A percentile compares a stretch with the other conserved stretches of the same genome.
These are phyloP conservation scores for Lanmaoa pseudosensibilis DNA, from an alignment of 768 basidiomycete genomes.

Conservation along the genomic window DNA sequence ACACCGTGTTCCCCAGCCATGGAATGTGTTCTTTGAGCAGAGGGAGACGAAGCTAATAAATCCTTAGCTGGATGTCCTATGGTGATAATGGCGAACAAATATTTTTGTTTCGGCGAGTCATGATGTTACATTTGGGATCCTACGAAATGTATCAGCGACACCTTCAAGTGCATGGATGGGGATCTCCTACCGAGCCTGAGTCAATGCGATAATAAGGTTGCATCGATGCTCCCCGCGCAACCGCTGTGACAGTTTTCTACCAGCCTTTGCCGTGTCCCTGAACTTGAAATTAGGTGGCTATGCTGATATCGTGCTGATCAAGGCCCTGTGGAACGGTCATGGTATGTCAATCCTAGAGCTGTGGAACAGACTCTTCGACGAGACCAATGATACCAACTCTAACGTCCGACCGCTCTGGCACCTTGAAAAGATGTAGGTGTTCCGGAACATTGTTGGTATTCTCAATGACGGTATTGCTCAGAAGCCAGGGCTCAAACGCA, in stretches of 20 bases:
- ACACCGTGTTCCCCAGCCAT: constrained; percentile 67
- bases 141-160: constrained; percentile 13
- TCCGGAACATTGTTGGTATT: constrained; percentile 63
- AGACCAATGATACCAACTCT: constrained; percentile 83
- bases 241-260: constrained; percentile 65
- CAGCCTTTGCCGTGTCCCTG: constrained; percentile 71
- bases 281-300: constrained; percentile 84
- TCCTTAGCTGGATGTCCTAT: constrained; percentile 70
- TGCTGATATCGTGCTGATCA: constrained; percentile 84
- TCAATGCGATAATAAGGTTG: constrained; percentile 83
- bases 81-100: constrained; percentile 7
- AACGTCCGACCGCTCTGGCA: constrained; percentile 69
- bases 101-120: neutral
- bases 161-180: neutral
- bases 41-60: constrained; percentile 59
- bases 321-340: constrained; percentile 54
- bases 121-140: constrained; percentile 31
- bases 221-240: constrained; percentile 73
- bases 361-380: constrained; percentile 67
- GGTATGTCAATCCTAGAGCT: neutral
- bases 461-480: constrained; percentile 82
- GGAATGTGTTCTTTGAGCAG: constrained; percentile 42
- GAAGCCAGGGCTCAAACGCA: constrained; percentile 71
- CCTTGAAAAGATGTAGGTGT: constrained; percentile 55
- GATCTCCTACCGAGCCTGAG: constrained; percentile 66